Conservation (phyloP, 164 flowering plant genomes). For the Chloranthus sessilifolius region DNA sequence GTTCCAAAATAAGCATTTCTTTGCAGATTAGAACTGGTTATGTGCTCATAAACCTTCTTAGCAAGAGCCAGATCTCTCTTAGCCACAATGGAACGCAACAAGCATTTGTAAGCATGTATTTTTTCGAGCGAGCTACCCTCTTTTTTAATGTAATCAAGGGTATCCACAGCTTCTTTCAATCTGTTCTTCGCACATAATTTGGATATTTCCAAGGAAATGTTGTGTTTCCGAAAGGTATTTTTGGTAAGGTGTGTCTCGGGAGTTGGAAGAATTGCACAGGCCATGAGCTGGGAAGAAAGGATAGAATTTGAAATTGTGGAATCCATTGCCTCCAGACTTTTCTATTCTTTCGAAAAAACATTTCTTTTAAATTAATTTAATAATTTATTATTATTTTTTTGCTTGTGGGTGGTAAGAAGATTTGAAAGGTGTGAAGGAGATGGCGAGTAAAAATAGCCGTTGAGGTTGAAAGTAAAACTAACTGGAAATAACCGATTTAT, state of each 20-base stretch:
- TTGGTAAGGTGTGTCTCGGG: constrained; percentile 2
- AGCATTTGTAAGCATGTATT: background rate
- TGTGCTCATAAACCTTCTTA: constrained; percentile 9
- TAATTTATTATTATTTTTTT: no score
- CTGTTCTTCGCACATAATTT: constrained; percentile 10
- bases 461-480: no score
- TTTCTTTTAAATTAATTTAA: no score
- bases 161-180: constrained; percentile 9
- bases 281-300: no score
- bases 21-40: constrained; percentile 2
- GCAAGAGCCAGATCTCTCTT: constrained; percentile 10
- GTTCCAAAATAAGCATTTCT: constrained; percentile 4
- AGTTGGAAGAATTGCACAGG: constrained; percentile 12
- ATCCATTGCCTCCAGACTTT: no score
- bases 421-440: no score
- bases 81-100: constrained; percentile 7
- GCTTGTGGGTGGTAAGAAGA: no score
- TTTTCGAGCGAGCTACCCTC: background rate
- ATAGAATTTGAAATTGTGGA: no score
- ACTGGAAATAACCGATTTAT: no score
- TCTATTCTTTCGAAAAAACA: no score
- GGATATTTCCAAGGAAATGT: background rate
- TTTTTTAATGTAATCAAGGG: constrained; percentile 5
- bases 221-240: background rate
- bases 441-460: no score